Evolutionary conservation across 1,139 yeast species (phyloP), one percentile per base, ranked within the genome.

Genomic region (Tardiomyces depauwii): DNA sequence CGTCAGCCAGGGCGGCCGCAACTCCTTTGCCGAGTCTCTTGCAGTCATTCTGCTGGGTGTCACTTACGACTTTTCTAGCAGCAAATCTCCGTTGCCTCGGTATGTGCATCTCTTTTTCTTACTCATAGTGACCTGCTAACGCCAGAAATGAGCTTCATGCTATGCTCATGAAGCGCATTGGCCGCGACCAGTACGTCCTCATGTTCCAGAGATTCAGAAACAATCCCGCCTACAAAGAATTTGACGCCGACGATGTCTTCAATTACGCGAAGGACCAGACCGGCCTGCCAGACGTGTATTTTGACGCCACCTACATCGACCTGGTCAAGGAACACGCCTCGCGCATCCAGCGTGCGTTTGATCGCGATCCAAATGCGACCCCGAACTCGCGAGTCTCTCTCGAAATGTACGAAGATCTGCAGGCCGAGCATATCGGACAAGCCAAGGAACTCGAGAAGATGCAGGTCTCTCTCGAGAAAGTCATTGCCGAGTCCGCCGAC

Each of bases 271-370:
- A 76, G 51, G 95, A 87, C 59, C 81, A 78, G 2, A 80, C 95
- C 1, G 98, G 98, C 1, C 70, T 89, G 39, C 98, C 97, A 0
- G 77, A 79, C 48, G 86, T 89, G 1, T 87, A 75, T 55, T 82
- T 91, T 57, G 83, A 81, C 52, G 59, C 74, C 0, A 66, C 72
- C 2, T 87, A 86, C 58, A 80, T 86, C 2, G 68, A 69, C 4
- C 65, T 87, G 47, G 66, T 91, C 44, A 82, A 79, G 53, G 93
- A 82, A 9, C 84, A 86, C 56, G 78, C 75, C 53, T 66, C 76
- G 16, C 71, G 96, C 46, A 77, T 91, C 36, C 76, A 75, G 50
- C 74, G 80, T 44, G 81, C 95, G 0, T 67, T 91, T 40, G 80
- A 79, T 44, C 83, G 80, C 53, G 87, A 79, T 56, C 96, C 97